Conservation (phyloP, 139 green algal species). For the Micractinium conductrix region DNA sequence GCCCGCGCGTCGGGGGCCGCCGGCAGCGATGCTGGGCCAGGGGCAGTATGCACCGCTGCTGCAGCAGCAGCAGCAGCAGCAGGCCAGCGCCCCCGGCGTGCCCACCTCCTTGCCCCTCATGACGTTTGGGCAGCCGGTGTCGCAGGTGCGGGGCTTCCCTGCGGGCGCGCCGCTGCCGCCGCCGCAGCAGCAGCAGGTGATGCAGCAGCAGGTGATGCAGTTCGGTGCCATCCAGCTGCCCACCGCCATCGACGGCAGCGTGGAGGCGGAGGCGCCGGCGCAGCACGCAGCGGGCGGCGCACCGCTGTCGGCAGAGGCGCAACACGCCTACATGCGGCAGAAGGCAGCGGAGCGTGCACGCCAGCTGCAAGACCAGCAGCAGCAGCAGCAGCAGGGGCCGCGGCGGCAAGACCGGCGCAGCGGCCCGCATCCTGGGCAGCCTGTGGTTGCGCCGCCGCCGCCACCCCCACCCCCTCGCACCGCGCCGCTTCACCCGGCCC, state of each 20-base stretch:
- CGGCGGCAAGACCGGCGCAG: background rate
- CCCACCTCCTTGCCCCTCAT: slow-evolving; percentile 29
- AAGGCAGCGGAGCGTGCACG: slow-evolving; percentile 21
- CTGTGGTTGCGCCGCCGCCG: background rate
- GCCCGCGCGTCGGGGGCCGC: background rate
- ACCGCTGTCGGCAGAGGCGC: slow-evolving; percentile 11
- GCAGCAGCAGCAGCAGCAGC: slow-evolving; percentile 3
- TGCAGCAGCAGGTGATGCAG: background rate
- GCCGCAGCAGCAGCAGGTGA: background rate
- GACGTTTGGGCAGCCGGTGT: slow-evolving; percentile 25
- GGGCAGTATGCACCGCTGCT: background rate
- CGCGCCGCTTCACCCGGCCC: background rate
- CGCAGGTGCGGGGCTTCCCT: too few species aligned
- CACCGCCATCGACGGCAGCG: slow-evolving; percentile 44
- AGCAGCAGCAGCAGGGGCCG: slow-evolving; percentile 1
- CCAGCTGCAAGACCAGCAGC: slow-evolving; percentile 27
- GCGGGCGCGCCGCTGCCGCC: background rate
- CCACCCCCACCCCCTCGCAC: background rate
- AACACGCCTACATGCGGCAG: slow-evolving; percentile 33
- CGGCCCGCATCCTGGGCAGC: too few species aligned
- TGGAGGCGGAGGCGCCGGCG: slow-evolving; percentile 14
- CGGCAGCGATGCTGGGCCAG: background rate
- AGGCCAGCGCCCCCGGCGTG: background rate
- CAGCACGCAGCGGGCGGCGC: background rate
- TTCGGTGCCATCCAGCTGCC: slow-evolving; percentile 37